These are phyloP conservation scores for Aspergillus sp. DNA, from an alignment of 2,329 filamentous ascomycete species.

Conservation along the genomic window DNA sequence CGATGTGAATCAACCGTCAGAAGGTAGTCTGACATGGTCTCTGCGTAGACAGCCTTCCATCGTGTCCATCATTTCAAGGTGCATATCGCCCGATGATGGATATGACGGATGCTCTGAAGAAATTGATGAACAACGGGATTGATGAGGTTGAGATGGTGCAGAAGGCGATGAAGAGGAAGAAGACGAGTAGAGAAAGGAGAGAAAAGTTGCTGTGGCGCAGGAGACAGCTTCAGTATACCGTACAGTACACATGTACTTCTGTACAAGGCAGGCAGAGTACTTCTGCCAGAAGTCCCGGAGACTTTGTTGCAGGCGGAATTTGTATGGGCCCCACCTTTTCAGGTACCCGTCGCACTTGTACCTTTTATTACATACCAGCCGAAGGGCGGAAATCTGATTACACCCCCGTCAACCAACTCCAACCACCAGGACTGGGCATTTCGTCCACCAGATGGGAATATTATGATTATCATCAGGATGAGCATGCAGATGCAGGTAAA, in stretches of 20 bases:
- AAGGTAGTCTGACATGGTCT: slow-evolving; percentile 12
- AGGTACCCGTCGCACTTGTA: slow-evolving; percentile 15
- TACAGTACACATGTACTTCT: neutral
- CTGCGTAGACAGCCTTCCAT: slow-evolving; percentile 4
- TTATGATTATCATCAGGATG: no score
- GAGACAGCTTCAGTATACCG: neutral
- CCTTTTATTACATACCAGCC: neutral
- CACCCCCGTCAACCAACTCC: no score
- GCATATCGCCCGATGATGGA: no score
- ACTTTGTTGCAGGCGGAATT: slow-evolving; percentile 11
- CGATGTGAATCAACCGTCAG: slow-evolving; percentile 21
- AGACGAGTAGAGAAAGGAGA: neutral
- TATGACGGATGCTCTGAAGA: neutral
- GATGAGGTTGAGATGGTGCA: neutral
- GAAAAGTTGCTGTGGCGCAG: neutral
- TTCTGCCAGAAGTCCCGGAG: slow-evolving; percentile 7
- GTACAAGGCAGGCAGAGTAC: neutral
- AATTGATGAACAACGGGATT: neutral
- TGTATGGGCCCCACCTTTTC: slow-evolving; percentile 11
- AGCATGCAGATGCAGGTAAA: no score
- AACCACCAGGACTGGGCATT: no score
- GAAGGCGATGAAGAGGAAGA: neutral
- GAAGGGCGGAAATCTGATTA: no score
- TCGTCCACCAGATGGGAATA: no score
- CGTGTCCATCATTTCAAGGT: slow-evolving; percentile 2